Conservation (phyloP, 2,329 filamentous ascomycete species). For the Drechslerella dactyloides region DNA sequence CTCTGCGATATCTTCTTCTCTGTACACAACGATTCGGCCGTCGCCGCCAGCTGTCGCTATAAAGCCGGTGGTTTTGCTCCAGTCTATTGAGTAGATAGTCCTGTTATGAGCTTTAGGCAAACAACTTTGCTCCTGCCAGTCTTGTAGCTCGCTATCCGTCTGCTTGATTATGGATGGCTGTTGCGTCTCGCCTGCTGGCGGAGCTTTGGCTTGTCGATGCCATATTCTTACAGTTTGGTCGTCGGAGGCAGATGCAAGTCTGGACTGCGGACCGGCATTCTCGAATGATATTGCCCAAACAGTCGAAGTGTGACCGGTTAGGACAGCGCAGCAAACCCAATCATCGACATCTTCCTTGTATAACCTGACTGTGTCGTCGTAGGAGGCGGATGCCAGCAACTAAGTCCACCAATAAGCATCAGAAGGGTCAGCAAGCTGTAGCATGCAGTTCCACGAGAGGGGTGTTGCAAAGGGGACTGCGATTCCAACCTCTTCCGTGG, state of each 20-base stretch:
- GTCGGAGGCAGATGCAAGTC: slow-evolving; percentile 83
- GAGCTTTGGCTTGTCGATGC: slow-evolving; percentile 66
- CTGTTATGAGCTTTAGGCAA: slow-evolving; percentile 78
- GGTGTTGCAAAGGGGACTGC: slow-evolving; percentile 59
- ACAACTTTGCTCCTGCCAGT: slow-evolving; percentile 79
- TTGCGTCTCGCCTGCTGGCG: slow-evolving; percentile 59
- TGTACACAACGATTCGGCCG: slow-evolving; percentile 78
- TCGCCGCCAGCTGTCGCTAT: slow-evolving; percentile 91
- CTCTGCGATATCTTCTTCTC: slow-evolving; percentile 62
- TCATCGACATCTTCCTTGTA: slow-evolving; percentile 93
- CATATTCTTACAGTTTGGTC: slow-evolving; percentile 82
- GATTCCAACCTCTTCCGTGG: slow-evolving; percentile 63
- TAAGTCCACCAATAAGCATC: slow-evolving; percentile 59
- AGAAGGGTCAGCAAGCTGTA: background rate
- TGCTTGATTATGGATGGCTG: slow-evolving; percentile 87
- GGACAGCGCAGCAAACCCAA: slow-evolving; percentile 85
- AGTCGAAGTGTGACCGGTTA: slow-evolving; percentile 81
- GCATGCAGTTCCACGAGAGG: slow-evolving; percentile 51
- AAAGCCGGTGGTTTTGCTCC: slow-evolving; percentile 78
- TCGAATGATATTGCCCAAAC: slow-evolving; percentile 87
- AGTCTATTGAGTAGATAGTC: slow-evolving; percentile 82
- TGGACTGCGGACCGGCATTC: slow-evolving; percentile 61
- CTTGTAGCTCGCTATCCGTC: slow-evolving; percentile 72
- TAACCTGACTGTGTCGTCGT: slow-evolving; percentile 87
- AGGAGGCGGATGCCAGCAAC: slow-evolving; percentile 85